Evolutionary conservation across 495 filamentous ascomycete species (phyloP), one percentile per base, ranked within the genome.

Genomic region (Aspergillus ellipticus): DNA sequence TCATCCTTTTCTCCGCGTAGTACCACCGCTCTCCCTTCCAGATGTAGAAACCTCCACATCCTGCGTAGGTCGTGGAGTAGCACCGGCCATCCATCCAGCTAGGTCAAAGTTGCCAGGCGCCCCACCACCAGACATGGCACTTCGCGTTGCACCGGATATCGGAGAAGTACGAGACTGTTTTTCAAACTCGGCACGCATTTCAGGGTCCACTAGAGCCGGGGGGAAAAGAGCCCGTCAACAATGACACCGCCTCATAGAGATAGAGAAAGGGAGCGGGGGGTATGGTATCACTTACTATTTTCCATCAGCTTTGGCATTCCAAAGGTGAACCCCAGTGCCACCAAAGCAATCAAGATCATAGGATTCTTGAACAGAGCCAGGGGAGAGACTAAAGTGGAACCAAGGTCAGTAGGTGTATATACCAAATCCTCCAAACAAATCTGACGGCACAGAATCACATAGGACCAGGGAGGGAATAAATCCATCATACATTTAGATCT

Each of bases 301-400:
- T 97, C 92, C 73, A 97, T 83, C 31, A 98, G 66, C 71, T 96
- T 92, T 8, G 94, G 94, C 85, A 97, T 85, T 24, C 92, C 92
- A 49, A 97, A 74, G 39, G 96, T 91, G 43, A 96, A 71, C 0
- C 69, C 85, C 78, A 97, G 77, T 28, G 85, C 88, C 20, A 93
- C 85, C 19, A 96, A 67, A 11, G 87, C 89, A 72, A 98, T 82
- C 42, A 98, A 74, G 53, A 98, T 96, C 89, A 97, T 97, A 3
- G 94, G 94, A 64, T 88, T 96, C 72, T 89, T 89, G 61, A 97
- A 78, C 41, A 97, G 82, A 57, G 81, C 79, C 52, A 96, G 58
- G 6, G 84, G 80, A 11, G 79, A 81, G 61, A 81, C 75, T 80
- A 47, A 28, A 29, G 19, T 48, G 10, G 10, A 52, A 39, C 6